Evolutionary conservation across 345 rosid species (phyloP).

Genomic region (Raphanus sativus): DNA sequence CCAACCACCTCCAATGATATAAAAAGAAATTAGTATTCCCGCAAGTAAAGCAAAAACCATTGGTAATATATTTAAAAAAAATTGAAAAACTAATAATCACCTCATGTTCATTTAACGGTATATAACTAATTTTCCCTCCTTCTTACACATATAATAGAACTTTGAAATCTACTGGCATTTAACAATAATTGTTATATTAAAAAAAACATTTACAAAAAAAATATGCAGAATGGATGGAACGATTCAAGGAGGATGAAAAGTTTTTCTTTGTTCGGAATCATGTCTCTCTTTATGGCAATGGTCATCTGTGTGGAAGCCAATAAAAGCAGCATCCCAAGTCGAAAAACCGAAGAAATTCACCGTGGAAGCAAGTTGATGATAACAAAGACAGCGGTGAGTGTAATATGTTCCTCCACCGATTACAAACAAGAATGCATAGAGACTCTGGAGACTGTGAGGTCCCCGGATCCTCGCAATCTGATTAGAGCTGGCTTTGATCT

Average conservation of each 20-base stretch:
- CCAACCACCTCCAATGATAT: slow-evolving; percentile 16
- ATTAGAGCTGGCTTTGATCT: slow-evolving; percentile 51
- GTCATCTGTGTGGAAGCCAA: neutral
- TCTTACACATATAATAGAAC: too few relatives aligned
- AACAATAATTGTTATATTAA: too few relatives aligned
- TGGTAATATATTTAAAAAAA: too few relatives aligned
- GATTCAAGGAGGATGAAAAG: slow-evolving; percentile 15
- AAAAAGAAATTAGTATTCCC: slow-evolving; percentile 18
- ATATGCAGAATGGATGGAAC: slow-evolving; percentile 24
- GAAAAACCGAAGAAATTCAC: slow-evolving; percentile 18
- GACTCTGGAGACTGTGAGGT: slow-evolving; percentile 43
- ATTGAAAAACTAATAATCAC: too few relatives aligned
- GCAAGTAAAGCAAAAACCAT: slow-evolving; percentile 40
- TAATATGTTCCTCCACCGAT: slow-evolving; percentile 68
- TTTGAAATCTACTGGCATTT: too few relatives aligned
- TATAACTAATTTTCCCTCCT: too few relatives aligned
- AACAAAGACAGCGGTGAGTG: slow-evolving; percentile 35
- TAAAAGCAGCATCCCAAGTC: neutral
- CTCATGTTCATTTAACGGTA: too few relatives aligned
- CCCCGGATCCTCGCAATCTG: slow-evolving; percentile 55
- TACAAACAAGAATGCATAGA: slow-evolving; percentile 51
- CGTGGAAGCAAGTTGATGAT: slow-evolving; percentile 23
- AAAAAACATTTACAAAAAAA: neutral
- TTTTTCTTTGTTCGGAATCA: slow-evolving; percentile 10
- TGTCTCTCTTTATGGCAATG: slow-evolving; percentile 18